A percentile compares a stretch with the other conserved stretches of the same genome.
These are phyloP conservation scores for Fraxinus baroniana DNA, from an alignment of 305 asterid species.

Conservation along the genomic window DNA sequence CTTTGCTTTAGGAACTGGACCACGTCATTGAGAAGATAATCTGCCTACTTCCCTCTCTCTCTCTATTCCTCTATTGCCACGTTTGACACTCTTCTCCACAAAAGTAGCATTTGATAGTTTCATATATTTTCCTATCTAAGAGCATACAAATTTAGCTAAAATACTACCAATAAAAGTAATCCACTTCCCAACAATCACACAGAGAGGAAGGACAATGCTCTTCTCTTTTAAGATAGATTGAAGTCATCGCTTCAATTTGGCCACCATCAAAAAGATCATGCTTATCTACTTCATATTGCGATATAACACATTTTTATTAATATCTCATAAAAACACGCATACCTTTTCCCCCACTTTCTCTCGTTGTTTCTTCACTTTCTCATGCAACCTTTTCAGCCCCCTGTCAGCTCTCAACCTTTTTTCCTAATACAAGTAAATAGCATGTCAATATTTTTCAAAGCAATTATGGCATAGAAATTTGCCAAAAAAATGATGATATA, in stretches of 20 bases:
- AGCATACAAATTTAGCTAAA: neutral
- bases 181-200: neutral
- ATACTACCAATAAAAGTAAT: neutral
- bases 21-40: neutral
- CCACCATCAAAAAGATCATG: neutral
- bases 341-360: slow-evolving; percentile 72
- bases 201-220: neutral
- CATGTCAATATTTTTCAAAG: slow-evolving; percentile 6
- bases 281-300: neutral
- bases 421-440: slow-evolving; percentile 35
- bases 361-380: slow-evolving; percentile 68
- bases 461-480: neutral
- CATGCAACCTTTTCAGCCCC: slow-evolving; percentile 53
- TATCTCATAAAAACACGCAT: neutral
- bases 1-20: neutral
- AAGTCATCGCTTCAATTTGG: neutral
- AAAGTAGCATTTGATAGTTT: neutral
- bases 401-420: slow-evolving; percentile 61
- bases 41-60: neutral
- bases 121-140: neutral
- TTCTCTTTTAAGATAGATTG: neutral
- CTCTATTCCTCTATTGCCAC: neutral
- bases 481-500: neutral
- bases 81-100: neutral
- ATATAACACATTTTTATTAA: neutral